Evolutionary conservation across 2,329 filamentous ascomycete species (phyloP), one percentile per base, ranked within the genome.

Genomic region (Penicillium digitatum): DNA sequence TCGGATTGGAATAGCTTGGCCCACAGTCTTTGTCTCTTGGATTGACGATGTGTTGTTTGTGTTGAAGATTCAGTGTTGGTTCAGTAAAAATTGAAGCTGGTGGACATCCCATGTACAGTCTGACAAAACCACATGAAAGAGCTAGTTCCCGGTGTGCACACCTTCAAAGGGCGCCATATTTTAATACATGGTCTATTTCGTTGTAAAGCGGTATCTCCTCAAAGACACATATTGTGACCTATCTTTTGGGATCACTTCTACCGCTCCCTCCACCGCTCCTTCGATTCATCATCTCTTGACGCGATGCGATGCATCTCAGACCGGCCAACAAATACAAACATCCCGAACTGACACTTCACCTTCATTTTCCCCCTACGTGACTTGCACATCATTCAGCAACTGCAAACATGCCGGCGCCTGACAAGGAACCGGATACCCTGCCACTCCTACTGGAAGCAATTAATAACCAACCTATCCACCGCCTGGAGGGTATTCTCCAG

Each of bases 1-100:
- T 55, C 57, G 0, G 63, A 65, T 52, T 66, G 62, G 63, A 60
- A 60, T 44, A 55, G 55, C 47, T 42, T 62, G 46, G 52, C 54
- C 12, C 56, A 62, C 34, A 57, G 42, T 45, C 35, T 59, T 46
- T 38, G 52, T 26, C 54, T 50, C 20, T 45, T 42, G 29, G n/a
- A 9, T 11, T 48, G 45, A 48, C 8, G 16, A 18, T 35, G 31
- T 12, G 24, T 10, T n/a, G 22, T 2, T 14, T n/a, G 11, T 6
- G 11, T 8, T 40, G 14, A 14, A 8, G 6, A 18, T 5, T 43
- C 11, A 7, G 5, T 27, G 16, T 26, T 2, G 7, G 4, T 31
- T 14, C 11, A 18, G 24, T 29, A 26, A 9, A 22, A 16, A 31
- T 22, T 31, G 18, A 16, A 20, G 11, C 16, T 10, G 4, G 16